A percentile compares a stretch with the other conserved stretches of the same genome.
Evolutionary conservation across 179 eudicot species (phyloP).

Genomic region (Pouteria campechiana): DNA sequence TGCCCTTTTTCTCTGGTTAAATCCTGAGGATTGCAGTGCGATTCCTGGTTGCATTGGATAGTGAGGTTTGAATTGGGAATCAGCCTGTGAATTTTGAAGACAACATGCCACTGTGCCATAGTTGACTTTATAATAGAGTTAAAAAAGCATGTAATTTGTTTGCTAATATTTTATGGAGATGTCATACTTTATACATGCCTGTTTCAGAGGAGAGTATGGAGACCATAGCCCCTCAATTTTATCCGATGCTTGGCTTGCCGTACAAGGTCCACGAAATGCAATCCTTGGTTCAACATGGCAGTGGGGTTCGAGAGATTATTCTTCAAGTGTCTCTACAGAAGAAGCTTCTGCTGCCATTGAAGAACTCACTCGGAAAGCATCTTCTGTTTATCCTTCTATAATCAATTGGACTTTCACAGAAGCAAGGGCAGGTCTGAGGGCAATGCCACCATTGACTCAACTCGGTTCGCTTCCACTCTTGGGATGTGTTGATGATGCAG

Average conservation of each 20-base stretch:
- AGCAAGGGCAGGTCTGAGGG: slow-evolving; percentile 88
- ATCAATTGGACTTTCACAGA: slow-evolving; percentile 46
- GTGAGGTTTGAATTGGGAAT: too few species aligned
- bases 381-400: slow-evolving; percentile 48
- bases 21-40: too few species aligned
- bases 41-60: too few species aligned
- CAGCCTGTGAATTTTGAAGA: too few species aligned
- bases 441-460: slow-evolving; percentile 86
- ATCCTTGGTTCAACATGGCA: slow-evolving; percentile 93
- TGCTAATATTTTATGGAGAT: too few species aligned
- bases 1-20: too few species aligned
- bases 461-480: slow-evolving; percentile 79
- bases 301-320: slow-evolving; percentile 74
- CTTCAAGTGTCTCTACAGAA: slow-evolving; percentile 38
- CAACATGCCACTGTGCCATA: too few species aligned
- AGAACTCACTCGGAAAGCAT: slow-evolving; percentile 72
- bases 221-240: slow-evolving; percentile 70
- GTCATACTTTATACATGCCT: not conserved
- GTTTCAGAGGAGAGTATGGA: slow-evolving; percentile 51
- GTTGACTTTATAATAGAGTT: too few species aligned
- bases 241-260: slow-evolving; percentile 92
- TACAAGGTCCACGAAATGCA: slow-evolving; percentile 55
- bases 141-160: too few species aligned
- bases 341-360: slow-evolving; percentile 61
- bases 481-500: slow-evolving; percentile 56